These are phyloP conservation scores for Geotrichum ghanense DNA, from an alignment of 805 yeast genomes.

Conservation along the genomic window DNA sequence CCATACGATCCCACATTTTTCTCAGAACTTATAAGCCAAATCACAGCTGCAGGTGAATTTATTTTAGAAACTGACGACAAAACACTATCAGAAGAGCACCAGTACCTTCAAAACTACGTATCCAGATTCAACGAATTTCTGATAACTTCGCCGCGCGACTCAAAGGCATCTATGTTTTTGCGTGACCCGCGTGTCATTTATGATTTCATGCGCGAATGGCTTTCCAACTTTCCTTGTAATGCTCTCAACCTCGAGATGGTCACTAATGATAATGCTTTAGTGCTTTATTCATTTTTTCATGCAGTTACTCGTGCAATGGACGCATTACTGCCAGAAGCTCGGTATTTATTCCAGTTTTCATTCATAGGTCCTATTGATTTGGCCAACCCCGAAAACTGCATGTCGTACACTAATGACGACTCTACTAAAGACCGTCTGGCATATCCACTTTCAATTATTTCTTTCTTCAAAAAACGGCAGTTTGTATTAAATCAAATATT, in stretches of 20 bases:
- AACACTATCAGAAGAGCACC: constrained; percentile 10
- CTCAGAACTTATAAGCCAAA: constrained; percentile 20
- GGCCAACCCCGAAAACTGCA: constrained; percentile 17
- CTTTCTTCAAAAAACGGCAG: constrained; percentile 22
- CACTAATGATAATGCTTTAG: constrained; percentile 9
- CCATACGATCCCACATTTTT: constrained; percentile 23
- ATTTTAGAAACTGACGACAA: constrained; percentile 6
- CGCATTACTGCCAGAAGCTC: constrained; percentile 28
- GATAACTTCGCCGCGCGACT: constrained; percentile 7
- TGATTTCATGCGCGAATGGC: constrained; percentile 18
- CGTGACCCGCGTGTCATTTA: constrained; percentile 14
- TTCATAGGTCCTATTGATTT: constrained; percentile 28
- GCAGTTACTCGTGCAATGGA: constrained; percentile 25
- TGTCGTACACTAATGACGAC: constrained; percentile 3
- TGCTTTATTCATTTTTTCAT: constrained; percentile 25
- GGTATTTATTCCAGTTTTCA: constrained; percentile 27
- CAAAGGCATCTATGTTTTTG: constrained; percentile 10
- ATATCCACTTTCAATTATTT: constrained; percentile 23
- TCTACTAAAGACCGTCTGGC: constrained; percentile 8
- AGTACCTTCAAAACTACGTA: constrained; percentile 7
- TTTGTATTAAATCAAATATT: constrained; percentile 13
- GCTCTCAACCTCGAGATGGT: constrained; percentile 12
- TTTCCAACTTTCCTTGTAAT: constrained; percentile 17
- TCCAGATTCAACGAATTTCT: constrained; percentile 9
- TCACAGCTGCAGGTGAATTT: constrained; percentile 13